Evolutionary conservation across 2,329 filamentous ascomycete genomes (phyloP).

Genomic region (Fusarium oxysporum): DNA sequence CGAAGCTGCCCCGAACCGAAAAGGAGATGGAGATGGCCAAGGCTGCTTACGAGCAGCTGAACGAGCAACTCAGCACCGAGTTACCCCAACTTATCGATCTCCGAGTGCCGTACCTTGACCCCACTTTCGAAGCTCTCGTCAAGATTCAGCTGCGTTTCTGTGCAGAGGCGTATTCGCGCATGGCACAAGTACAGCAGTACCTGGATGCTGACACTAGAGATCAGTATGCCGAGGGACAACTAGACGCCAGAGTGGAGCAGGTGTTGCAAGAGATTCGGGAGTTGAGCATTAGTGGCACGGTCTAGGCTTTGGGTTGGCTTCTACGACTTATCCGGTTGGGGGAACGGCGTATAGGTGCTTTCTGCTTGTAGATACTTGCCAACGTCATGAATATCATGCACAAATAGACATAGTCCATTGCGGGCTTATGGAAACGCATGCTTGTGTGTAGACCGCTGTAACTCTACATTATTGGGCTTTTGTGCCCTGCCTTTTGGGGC

Average conservation of each 20-base stretch:
- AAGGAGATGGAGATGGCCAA: slow-evolving; percentile 97
- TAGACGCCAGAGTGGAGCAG: slow-evolving; percentile 93
- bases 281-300: slow-evolving; percentile 86
- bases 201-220: slow-evolving; percentile 95
- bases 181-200: slow-evolving; percentile 99
- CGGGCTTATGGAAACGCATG: not conserved
- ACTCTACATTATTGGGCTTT: slow-evolving; percentile 3
- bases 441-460: not conserved
- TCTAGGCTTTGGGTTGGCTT: slow-evolving; percentile 53
- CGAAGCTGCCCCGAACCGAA: slow-evolving; percentile 94
- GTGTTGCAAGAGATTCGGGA: slow-evolving; percentile 97
- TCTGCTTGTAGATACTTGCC: slow-evolving; percentile 45
- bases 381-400: slow-evolving; percentile 36
- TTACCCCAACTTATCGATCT: slow-evolving; percentile 96
- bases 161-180: slow-evolving; percentile 94
- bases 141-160: slow-evolving; percentile 99
- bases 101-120: slow-evolving; percentile 95
- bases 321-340: slow-evolving; percentile 23
- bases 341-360: slow-evolving; percentile 46
- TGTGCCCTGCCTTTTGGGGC: not conserved
- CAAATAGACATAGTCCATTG: slow-evolving; percentile 41
- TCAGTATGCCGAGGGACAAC: slow-evolving; percentile 91
- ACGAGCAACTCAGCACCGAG: slow-evolving; percentile 94
- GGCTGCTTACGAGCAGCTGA: slow-evolving; percentile 93
- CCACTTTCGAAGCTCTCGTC: slow-evolving; percentile 95